phyloP scores from a whole-genome alignment of 1,139 yeast genomes.

The Pichia sp. region DNA sequence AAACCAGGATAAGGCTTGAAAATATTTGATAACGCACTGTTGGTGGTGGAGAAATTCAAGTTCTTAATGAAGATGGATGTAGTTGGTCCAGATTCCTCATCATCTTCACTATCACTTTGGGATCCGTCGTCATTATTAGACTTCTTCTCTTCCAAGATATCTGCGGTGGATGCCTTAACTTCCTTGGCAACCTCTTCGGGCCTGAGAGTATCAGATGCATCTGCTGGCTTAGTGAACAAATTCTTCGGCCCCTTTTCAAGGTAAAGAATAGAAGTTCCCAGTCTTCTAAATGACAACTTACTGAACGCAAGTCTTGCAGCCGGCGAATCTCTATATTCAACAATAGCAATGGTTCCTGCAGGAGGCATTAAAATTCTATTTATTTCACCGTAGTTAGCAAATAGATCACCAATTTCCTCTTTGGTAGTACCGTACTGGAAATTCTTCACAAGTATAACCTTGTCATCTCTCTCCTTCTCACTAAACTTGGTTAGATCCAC shows the following conservation, averaged over 20 bases:
- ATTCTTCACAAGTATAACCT: slow-evolving; percentile 75
- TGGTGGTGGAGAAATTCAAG: slow-evolving; percentile 75
- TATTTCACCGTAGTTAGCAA: slow-evolving; percentile 71
- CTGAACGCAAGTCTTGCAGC: slow-evolving; percentile 87
- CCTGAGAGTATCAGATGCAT: slow-evolving; percentile 30
- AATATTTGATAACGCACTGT: slow-evolving; percentile 45
- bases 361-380: slow-evolving; percentile 89
- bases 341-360: slow-evolving; percentile 91
- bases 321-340: slow-evolving; percentile 82
- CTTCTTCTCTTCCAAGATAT: slow-evolving; percentile 28
- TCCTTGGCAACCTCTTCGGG: slow-evolving; percentile 28
- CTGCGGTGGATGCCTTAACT: slow-evolving; percentile 36
- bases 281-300: slow-evolving; percentile 77
- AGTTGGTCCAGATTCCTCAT: slow-evolving; percentile 59
- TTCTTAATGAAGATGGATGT: slow-evolving; percentile 89
- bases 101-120: slow-evolving; percentile 29
- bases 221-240: slow-evolving; percentile 59
- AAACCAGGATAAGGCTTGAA: slow-evolving; percentile 76
- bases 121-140: slow-evolving; percentile 21
- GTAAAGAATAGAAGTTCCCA: slow-evolving; percentile 79
- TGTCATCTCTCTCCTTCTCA: slow-evolving; percentile 72
- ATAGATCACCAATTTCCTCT: slow-evolving; percentile 76
- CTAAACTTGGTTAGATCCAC: slow-evolving; percentile 74
- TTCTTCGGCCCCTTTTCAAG: slow-evolving; percentile 91
- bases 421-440: slow-evolving; percentile 81